Evolutionary conservation across 2,329 filamentous ascomycete genomes (phyloP).

Genomic region (Fusarium staphyleae): DNA sequence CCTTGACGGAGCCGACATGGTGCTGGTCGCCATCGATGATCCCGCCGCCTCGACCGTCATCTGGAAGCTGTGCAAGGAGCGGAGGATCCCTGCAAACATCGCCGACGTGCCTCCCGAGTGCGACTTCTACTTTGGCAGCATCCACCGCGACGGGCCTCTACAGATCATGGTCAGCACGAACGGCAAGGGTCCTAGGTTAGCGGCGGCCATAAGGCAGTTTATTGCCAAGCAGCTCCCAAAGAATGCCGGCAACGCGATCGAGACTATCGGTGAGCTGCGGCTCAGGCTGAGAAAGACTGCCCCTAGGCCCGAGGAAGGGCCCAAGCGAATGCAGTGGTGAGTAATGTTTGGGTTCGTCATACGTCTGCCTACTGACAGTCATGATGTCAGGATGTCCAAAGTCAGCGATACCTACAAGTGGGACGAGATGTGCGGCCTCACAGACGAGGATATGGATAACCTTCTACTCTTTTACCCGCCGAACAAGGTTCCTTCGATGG

Average conservation of each 20-base stretch:
- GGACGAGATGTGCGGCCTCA: conserved; percentile 83
- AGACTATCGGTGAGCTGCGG: conserved; percentile 81
- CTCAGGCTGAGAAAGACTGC: conserved; percentile 80
- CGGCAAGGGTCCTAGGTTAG: conserved; percentile 90
- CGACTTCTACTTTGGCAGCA: conserved; percentile 97
- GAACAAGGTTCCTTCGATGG: conserved; percentile 62
- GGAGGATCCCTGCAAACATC: conserved; percentile 88
- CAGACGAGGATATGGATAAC: conserved; percentile 82
- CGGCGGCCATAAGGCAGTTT: conserved; percentile 81
- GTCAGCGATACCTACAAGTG: conserved; percentile 88
- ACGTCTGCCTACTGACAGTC: conserved; percentile 5
- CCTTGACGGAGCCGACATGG: conserved; percentile 83
- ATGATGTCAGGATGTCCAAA: conserved; percentile 76
- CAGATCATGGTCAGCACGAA: conserved; percentile 99
- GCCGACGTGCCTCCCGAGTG: conserved; percentile 96
- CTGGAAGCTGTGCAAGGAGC: conserved; percentile 92
- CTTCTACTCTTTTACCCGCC: conserved; percentile 77
- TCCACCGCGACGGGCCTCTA: conserved; percentile 91
- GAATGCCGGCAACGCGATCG: conserved; percentile 85
- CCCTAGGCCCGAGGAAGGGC: conserved; percentile 74
- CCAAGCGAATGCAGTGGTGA: conserved; percentile 89
- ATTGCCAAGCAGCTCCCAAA: conserved; percentile 79
- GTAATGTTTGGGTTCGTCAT: conserved; percentile 37
- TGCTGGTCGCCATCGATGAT: conserved; percentile 92
- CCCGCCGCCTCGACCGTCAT: conserved; percentile 87